These are phyloP conservation scores for Heliamphora exappendiculata DNA, from an alignment of 148 eudicot genomes.

Conservation along the genomic window DNA sequence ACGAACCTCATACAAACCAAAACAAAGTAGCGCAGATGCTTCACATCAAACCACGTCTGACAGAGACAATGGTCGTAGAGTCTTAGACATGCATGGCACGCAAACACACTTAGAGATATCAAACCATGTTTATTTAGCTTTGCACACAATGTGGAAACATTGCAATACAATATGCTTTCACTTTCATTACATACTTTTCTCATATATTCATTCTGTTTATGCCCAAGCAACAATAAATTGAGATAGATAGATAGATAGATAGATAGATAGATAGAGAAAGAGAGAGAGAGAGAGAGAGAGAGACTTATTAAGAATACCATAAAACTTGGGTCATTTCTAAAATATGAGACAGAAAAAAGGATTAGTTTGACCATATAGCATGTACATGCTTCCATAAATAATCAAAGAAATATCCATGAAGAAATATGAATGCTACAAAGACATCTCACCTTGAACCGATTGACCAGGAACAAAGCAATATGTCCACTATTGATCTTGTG, in stretches of 20 bases:
- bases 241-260: neutral
- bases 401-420: neutral
- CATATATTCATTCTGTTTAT: neutral
- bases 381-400: neutral
- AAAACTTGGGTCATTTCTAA: neutral
- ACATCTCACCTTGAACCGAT: slow-evolving; percentile 70
- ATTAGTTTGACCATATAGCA: neutral
- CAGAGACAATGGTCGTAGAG: neutral
- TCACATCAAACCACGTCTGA: neutral
- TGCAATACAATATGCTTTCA: neutral
- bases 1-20: neutral
- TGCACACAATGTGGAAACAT: neutral
- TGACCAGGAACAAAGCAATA: slow-evolving; percentile 64
- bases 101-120: neutral
- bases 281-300: neutral
- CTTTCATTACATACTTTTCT: neutral
- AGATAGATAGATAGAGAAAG: neutral
- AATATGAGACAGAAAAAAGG: neutral
- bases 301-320: neutral
- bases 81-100: neutral
- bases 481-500: slow-evolving; percentile 72
- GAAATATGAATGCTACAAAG: neutral
- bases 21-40: neutral
- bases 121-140: neutral
- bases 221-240: neutral